These are phyloP conservation scores for Fusarium illudens DNA, from an alignment of 2,329 filamentous ascomycete genomes.

Conservation along the genomic window DNA sequence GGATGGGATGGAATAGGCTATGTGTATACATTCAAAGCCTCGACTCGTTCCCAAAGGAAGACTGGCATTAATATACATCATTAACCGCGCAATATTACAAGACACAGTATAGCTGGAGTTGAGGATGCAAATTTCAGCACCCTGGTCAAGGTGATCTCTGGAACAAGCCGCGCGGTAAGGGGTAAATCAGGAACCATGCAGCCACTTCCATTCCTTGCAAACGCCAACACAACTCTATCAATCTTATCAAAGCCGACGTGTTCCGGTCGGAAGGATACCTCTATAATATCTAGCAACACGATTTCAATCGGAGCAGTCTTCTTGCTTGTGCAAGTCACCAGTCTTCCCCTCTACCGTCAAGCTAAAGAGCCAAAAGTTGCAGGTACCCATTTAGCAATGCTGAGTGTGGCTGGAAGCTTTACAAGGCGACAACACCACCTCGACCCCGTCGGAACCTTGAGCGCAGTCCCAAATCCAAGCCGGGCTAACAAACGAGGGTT, in stretches of 20 bases:
- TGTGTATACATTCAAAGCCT: neutral
- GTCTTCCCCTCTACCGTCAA: neutral
- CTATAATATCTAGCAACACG: neutral
- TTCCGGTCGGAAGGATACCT: neutral
- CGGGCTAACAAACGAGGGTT: too few species aligned
- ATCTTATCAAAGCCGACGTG: neutral
- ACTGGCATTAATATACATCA: neutral
- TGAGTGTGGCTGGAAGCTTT: neutral
- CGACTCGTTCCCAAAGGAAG: neutral
- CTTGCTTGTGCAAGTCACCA: neutral
- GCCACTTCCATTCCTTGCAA: constrained; percentile 1
- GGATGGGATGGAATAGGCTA: too few species aligned
- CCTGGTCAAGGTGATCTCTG: neutral
- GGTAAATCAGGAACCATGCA: neutral
- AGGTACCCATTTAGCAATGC: neutral
- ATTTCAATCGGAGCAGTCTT: neutral
- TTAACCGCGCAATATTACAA: neutral
- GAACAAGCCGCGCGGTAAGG: neutral
- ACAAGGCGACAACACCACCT: neutral
- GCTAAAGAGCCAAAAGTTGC: neutral
- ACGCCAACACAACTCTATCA: neutral
- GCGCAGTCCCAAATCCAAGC: neutral
- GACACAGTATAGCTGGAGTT: neutral
- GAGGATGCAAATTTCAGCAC: neutral
- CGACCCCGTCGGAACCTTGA: neutral